phyloP scores from a whole-genome alignment of 2,329 filamentous ascomycete species.

The Fusarium haematococcum region DNA sequence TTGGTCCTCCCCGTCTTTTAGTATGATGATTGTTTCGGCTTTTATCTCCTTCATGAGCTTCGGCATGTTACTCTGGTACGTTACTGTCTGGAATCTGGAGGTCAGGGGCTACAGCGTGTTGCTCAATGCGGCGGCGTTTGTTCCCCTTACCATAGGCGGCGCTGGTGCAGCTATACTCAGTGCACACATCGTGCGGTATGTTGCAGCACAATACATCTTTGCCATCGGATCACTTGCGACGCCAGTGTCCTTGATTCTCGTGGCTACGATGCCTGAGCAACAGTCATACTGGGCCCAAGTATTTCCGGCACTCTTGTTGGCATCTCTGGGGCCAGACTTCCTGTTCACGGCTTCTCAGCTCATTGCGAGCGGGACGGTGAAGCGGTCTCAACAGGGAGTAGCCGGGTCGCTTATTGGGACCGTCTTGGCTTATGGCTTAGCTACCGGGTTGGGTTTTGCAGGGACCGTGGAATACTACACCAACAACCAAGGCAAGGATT shows the following conservation, averaged over 20 bases:
- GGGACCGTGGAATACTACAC: not conserved
- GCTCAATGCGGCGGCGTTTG: not conserved
- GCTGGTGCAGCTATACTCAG: not conserved
- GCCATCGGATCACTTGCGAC: not conserved
- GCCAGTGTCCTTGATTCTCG: not conserved
- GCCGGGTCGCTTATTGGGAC: not conserved
- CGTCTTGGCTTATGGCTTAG: not conserved
- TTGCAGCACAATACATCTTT: not conserved
- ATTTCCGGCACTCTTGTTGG: not conserved
- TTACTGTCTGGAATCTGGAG: not conserved
- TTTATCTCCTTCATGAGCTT: not conserved
- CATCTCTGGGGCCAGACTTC: not conserved
- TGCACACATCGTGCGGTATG: not conserved
- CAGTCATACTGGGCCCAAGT: not conserved
- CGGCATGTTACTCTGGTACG: not conserved
- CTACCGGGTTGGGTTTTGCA: not conserved
- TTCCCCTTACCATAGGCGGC: not conserved
- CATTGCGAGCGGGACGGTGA: not conserved
- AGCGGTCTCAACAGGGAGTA: not conserved
- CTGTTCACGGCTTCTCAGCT: not conserved
- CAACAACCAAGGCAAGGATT: not conserved
- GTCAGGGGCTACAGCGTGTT: not conserved
- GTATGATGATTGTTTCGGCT: not conserved
- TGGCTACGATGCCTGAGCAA: not conserved
- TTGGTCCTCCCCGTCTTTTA: not conserved